Evolutionary conservation across 1,284 basidiomycete species (phyloP).

Genomic region (Polyporus tsugae): DNA sequence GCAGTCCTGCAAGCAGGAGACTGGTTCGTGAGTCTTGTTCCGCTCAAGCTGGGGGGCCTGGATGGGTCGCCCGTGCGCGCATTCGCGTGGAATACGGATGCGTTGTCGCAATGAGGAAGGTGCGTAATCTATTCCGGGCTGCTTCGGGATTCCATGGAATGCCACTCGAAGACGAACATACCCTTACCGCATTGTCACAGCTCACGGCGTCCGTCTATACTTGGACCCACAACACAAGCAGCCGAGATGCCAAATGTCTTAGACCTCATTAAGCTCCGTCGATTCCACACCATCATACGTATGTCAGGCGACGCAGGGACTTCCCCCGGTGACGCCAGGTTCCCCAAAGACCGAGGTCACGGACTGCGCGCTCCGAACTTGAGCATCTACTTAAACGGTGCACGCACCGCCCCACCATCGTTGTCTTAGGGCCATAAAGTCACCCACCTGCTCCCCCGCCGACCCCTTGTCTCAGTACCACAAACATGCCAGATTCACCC

Average conservation of each 20-base stretch:
- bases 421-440: background rate
- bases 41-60: constrained; percentile 61
- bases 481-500: background rate
- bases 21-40: constrained; percentile 61
- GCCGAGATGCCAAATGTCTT: background rate
- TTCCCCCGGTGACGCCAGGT: background rate
- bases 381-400: background rate
- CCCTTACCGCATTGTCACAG: constrained; percentile 2
- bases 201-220: constrained; percentile 5
- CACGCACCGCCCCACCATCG: background rate
- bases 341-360: background rate
- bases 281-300: background rate
- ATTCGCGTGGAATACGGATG: constrained; percentile 53
- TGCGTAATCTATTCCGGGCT: background rate
- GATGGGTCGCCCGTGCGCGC: constrained; percentile 76
- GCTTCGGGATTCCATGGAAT: constrained; percentile 1
- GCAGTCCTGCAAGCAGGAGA: constrained; percentile 48
- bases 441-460: background rate
- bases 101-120: constrained; percentile 7
- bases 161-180: background rate
- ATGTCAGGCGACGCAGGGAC: background rate
- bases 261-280: background rate
- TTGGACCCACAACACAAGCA: constrained; percentile 17
- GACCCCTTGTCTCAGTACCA: background rate
- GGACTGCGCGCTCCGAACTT: constrained; percentile 4